Conservation (phyloP, 805 yeast species). For the Metschnikowia noctiluminum region DNA sequence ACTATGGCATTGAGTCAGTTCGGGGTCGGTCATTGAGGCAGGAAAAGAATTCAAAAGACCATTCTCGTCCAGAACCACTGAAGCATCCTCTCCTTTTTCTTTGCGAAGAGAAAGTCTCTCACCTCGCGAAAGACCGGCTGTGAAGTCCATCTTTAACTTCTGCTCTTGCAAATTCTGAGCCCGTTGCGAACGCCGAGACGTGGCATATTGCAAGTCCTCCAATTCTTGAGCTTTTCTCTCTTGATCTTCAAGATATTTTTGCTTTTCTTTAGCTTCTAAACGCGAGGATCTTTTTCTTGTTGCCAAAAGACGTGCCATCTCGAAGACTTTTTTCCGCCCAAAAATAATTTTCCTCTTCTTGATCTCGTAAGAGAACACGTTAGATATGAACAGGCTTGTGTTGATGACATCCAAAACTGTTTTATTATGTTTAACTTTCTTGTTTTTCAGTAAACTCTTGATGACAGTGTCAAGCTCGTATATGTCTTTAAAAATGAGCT, state of each 20-base stretch:
- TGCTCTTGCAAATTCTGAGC: slow-evolving; percentile 28
- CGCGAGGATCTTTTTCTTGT: slow-evolving; percentile 74
- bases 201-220: slow-evolving; percentile 42
- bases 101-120: slow-evolving; percentile 36
- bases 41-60: not conserved
- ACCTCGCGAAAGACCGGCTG: slow-evolving; percentile 30
- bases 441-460: slow-evolving; percentile 18
- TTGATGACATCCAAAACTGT: slow-evolving; percentile 19
- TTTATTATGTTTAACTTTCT: slow-evolving; percentile 32
- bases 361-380: slow-evolving; percentile 40
- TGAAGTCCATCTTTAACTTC: slow-evolving; percentile 28
- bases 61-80: not conserved
- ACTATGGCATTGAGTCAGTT: no score
- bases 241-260: slow-evolving; percentile 51
- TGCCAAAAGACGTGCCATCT: slow-evolving; percentile 59
- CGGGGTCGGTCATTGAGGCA: not conserved
- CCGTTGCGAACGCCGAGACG: slow-evolving; percentile 37
- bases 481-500: slow-evolving; percentile 29
- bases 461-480: slow-evolving; percentile 27
- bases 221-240: slow-evolving; percentile 44
- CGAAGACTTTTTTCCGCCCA: slow-evolving; percentile 58
- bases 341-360: slow-evolving; percentile 51
- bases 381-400: slow-evolving; percentile 19
- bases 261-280: slow-evolving; percentile 59
- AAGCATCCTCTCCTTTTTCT: slow-evolving; percentile 1